Evolutionary conservation across 495 filamentous ascomycete genomes (phyloP), one percentile per base, ranked within the genome.

Genomic region (Hypoxylon subgilvum): DNA sequence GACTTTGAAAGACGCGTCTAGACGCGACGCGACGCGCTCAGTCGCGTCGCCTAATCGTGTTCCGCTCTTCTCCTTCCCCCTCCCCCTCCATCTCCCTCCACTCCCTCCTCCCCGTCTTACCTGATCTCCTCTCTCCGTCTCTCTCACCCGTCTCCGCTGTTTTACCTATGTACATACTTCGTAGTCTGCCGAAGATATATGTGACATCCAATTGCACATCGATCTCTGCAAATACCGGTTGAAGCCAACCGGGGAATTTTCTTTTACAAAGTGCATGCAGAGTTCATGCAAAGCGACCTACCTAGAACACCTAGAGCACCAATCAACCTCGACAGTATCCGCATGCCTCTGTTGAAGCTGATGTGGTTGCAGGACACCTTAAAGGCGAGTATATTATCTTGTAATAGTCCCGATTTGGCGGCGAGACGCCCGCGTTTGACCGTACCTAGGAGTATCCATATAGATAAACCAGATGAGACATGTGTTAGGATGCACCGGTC

Each of bases 201-300:
- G 38, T 23, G 27, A 21, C n/a, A n/a, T n/a, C n/a, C n/a, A 34
- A 57, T 61, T 61, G 41, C 6, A 27, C 43, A 57, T 25, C 25
- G 59, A 62, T 57, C 52, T 45, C 46, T 25, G 35, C 27, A 53
- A 45, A 49, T 63, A 57, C 53, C 53, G 47, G 45, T 41, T 44
- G 25, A 57, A 52, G 2, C 59, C 59, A 63, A 57, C 59, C 59
- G 59, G 59, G 52, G 41, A 63, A 47, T 63, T 63, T 25, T 42
- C 55, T 23, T 41, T n/a, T 22, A 21, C 31, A 57, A 57, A 57
- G 52, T 63, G 59, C 59, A 25, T 63, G 52, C 59, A 57, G 47
- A 47, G 27, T 45, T 45, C 34, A 62, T 47, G 41, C 45, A 47
- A 38, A 56, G 52, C 19, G 10, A 62, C n/a, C n/a, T n/a, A n/a